phyloP scores from a whole-genome alignment of 208 protist genomes.

The Herpetomonas samuelpessoai region DNA sequence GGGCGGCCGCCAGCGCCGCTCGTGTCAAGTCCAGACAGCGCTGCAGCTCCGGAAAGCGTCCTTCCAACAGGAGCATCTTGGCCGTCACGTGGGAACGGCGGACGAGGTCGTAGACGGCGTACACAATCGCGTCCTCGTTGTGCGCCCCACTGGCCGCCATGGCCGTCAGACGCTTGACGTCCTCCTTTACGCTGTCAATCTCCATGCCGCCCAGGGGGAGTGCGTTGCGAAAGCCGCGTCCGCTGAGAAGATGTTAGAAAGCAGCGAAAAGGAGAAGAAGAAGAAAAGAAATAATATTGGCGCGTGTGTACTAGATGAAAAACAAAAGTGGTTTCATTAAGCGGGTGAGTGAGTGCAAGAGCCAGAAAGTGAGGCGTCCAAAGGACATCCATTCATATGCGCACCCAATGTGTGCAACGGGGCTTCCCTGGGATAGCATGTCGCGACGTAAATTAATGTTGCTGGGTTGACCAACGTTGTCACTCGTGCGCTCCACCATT shows the following conservation, averaged over 20 bases:
- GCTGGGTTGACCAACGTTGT: too few relatives aligned
- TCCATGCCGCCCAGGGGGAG: conserved; percentile 27
- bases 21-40: conserved; percentile 67
- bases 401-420: too few relatives aligned
- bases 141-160: conserved; percentile 51
- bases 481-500: too few relatives aligned
- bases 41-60: conserved; percentile 62
- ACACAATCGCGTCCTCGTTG: conserved; percentile 73
- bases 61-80: conserved; percentile 56
- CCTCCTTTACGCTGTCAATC: conserved; percentile 37
- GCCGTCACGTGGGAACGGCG: conserved; percentile 44
- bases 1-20: conserved; percentile 14
- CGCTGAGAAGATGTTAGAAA: too few relatives aligned
- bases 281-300: neutral
- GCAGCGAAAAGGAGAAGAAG: neutral
- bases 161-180: conserved; percentile 39
- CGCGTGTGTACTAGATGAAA: neutral
- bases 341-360: neutral
- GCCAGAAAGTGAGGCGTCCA: neutral
- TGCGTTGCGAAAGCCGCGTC: too few relatives aligned
- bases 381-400: neutral
- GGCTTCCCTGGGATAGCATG: too few relatives aligned
- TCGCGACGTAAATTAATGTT: too few relatives aligned
- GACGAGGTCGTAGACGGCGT: conserved; percentile 63
- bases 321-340: neutral